Conservation (phyloP, 441 rosid species). For the Jatropha multifida region DNA sequence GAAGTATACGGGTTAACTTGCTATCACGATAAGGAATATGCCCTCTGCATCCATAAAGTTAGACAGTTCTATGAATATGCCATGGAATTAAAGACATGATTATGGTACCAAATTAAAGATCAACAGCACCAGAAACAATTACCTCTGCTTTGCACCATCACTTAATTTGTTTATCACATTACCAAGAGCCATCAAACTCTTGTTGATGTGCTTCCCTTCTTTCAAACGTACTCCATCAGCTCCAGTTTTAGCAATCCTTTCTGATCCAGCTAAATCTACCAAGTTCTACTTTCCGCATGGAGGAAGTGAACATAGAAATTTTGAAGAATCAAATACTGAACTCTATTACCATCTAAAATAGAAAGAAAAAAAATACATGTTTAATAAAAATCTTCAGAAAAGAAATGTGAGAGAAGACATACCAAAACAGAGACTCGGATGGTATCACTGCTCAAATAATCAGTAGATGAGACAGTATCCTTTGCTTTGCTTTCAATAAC, state of each 20-base stretch:
- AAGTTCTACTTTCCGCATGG: slow-evolving; percentile 54
- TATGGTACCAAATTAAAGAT: slow-evolving; percentile 6
- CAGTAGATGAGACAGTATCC: slow-evolving; percentile 35
- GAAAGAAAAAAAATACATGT: neutral
- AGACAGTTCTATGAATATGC: neutral
- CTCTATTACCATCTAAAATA: neutral
- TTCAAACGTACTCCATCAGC: slow-evolving; percentile 86
- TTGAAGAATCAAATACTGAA: neutral
- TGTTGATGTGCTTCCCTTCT: slow-evolving; percentile 92
- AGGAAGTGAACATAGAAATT: slow-evolving; percentile 14
- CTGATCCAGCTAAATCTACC: slow-evolving; percentile 95
- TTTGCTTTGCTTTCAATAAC: slow-evolving; percentile 89
- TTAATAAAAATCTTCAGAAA: neutral
- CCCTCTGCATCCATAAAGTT: slow-evolving; percentile 49
- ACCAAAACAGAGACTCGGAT: slow-evolving; percentile 91
- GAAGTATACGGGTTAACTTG: slow-evolving; percentile 93
- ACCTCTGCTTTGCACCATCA: slow-evolving; percentile 78
- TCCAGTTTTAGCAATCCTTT: slow-evolving; percentile 84
- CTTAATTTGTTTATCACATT: slow-evolving; percentile 93
- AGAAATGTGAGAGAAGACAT: slow-evolving; percentile 28
- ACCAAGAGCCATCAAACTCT: slow-evolving; percentile 94
- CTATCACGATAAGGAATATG: slow-evolving; percentile 98
- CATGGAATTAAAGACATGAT: neutral
- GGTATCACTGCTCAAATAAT: slow-evolving; percentile 51
- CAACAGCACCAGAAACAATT: slow-evolving; percentile 23